phyloP scores from a whole-genome alignment of 768 basidiomycete genomes.

The Lactarius vividus region DNA sequence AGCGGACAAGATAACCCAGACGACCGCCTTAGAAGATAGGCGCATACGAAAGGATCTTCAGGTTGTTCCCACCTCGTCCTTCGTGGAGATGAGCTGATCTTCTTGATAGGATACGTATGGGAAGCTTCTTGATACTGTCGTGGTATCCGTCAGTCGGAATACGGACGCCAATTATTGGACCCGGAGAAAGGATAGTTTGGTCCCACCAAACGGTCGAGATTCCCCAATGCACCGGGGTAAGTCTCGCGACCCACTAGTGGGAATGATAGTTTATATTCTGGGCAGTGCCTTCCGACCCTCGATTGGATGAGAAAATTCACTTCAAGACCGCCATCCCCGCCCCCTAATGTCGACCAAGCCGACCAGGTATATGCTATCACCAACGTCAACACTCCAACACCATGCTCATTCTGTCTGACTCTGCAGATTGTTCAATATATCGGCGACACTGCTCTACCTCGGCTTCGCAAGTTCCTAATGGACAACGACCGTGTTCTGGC shows the following conservation, averaged over 20 bases:
- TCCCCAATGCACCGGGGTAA: conserved; percentile 64
- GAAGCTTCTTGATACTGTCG: conserved; percentile 79
- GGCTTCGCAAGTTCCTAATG: conserved; percentile 70
- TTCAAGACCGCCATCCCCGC: conserved; percentile 41
- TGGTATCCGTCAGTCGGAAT: conserved; percentile 69
- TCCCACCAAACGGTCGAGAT: conserved; percentile 59
- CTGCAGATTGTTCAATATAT: conserved; percentile 69
- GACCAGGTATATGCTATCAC: conserved; percentile 41
- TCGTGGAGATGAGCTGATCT: conserved; percentile 1
- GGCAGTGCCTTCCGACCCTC: conserved; percentile 36
- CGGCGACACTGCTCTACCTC: conserved; percentile 65
- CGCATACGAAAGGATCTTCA: conserved; percentile 87
- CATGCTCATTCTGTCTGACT: background rate
- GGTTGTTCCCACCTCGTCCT: conserved; percentile 37
- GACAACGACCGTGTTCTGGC: conserved; percentile 81
- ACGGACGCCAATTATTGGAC: conserved; percentile 80
- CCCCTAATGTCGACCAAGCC: conserved; percentile 41
- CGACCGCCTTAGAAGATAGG: conserved; percentile 87
- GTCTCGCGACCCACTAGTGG: conserved; percentile 16
- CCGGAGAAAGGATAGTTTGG: conserved; percentile 60
- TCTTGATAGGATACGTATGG: conserved; percentile 68
- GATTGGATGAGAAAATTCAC: conserved; percentile 62
- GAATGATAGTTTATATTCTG: background rate
- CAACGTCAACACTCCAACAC: background rate
- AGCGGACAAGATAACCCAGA: conserved; percentile 82